Conservation (phyloP, 2,329 filamentous ascomycete genomes). For the Cryphonectria nitschkei region DNA sequence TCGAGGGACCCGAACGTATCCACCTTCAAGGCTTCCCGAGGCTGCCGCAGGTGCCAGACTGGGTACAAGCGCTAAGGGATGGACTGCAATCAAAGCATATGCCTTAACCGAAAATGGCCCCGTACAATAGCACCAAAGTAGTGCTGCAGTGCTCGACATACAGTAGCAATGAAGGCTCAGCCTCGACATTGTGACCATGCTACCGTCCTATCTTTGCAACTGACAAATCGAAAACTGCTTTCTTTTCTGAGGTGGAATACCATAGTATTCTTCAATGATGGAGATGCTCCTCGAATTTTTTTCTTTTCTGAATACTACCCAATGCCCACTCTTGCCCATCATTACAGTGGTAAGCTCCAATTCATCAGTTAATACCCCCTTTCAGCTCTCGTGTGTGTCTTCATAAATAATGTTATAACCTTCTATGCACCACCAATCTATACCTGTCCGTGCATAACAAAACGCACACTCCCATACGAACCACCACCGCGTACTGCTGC, state of each 20-base stretch:
- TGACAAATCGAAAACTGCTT: not conserved
- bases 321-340: not conserved
- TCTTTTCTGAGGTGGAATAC: not conserved
- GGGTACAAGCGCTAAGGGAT: not conserved
- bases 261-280: not conserved
- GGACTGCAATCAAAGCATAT: not conserved
- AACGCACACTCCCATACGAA: not conserved
- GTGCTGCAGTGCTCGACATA: too few relatives aligned
- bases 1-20: not conserved
- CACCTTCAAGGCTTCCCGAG: not conserved
- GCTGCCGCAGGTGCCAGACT: not conserved
- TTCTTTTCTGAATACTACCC: not conserved
- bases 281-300: constrained; percentile 5
- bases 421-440: not conserved
- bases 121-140: not conserved
- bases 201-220: not conserved
- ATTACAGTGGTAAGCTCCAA: not conserved
- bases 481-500: not conserved
- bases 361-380: not conserved
- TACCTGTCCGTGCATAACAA: not conserved
- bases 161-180: not conserved
- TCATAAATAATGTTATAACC: not conserved
- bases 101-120: not conserved
- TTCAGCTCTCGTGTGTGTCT: not conserved
- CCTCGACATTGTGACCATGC: not conserved